These are phyloP conservation scores for Asterophora parasitica DNA, from an alignment of 768 basidiomycete species.

Conservation along the genomic window DNA sequence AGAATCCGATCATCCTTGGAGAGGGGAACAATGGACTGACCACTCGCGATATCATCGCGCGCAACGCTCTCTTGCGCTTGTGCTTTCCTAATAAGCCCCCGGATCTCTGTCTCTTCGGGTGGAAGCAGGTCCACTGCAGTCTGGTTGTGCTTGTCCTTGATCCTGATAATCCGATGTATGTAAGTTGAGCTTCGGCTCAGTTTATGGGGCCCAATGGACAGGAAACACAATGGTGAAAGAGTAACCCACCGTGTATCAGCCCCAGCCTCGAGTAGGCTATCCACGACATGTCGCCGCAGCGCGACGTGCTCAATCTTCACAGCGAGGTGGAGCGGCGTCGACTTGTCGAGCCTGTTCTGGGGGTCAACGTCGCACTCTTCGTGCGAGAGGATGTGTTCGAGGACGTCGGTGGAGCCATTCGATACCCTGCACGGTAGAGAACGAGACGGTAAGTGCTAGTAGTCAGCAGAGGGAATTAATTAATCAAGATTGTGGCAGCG, in stretches of 20 bases:
- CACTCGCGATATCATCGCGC: constrained; percentile 59
- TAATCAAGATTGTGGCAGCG: neutral
- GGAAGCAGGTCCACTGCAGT: constrained; percentile 53
- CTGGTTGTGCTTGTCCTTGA: constrained; percentile 67
- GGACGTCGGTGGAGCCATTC: constrained; percentile 53
- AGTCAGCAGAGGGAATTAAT: neutral
- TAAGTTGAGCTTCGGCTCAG: no score
- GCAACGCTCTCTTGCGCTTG: constrained; percentile 49
- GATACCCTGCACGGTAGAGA: constrained; percentile 35
- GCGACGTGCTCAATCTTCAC: constrained; percentile 51
- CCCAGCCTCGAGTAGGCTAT: constrained; percentile 73
- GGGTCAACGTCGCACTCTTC: constrained; percentile 82
- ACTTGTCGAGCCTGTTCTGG: constrained; percentile 60
- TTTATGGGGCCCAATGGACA: no score
- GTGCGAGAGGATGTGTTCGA: constrained; percentile 68
- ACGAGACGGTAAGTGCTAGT: neutral
- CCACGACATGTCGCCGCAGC: constrained; percentile 48
- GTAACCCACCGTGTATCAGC: constrained; percentile 54
- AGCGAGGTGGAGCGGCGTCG: constrained; percentile 79
- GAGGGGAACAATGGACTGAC: constrained; percentile 28
- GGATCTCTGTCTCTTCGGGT: constrained; percentile 45
- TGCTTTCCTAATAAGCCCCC: constrained; percentile 46
- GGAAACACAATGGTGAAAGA: no score
- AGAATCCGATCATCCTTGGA: neutral
- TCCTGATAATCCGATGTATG: constrained; percentile 35